Conservation (phyloP, 345 rosid species). For the Sisymbrium altissimum region DNA sequence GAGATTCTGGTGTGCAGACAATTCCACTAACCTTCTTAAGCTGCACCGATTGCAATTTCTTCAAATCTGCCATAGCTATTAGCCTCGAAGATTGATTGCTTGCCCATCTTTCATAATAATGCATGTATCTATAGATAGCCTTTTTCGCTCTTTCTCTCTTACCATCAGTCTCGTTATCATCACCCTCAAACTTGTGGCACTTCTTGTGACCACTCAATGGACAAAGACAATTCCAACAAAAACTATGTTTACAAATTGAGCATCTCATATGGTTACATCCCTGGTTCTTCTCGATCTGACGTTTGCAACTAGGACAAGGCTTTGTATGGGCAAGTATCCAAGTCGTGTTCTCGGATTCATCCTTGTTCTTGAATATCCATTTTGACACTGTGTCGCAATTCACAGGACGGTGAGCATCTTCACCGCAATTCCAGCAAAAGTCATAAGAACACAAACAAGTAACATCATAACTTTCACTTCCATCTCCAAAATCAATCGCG, state of each 20-base stretch:
- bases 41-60: not conserved
- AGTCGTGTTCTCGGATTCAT: conserved; percentile 19
- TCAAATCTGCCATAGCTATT: not conserved
- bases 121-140: not conserved
- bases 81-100: conserved; percentile 10
- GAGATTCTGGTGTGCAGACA: conserved; percentile 45
- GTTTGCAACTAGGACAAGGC: conserved; percentile 31
- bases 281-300: conserved; percentile 19
- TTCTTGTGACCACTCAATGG: not conserved
- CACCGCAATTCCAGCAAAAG: conserved; percentile 26
- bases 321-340: conserved; percentile 29
- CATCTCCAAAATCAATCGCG: conserved; percentile 31
- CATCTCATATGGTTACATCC: conserved; percentile 33
- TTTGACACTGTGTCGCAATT: conserved; percentile 14
- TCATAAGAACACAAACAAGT: conserved; percentile 20
- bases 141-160: conserved; percentile 1
- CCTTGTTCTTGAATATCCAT: conserved; percentile 8
- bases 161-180: not conserved
- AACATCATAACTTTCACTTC: conserved; percentile 4
- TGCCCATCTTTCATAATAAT: conserved; percentile 27
- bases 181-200: conserved; percentile 37
- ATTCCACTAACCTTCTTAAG: conserved; percentile 57
- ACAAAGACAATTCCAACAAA: conserved; percentile 26
- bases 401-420: conserved; percentile 27
- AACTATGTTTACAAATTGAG: not conserved